A percentile compares a stretch with the other conserved stretches of the same genome.
phyloP scores from a whole-genome alignment of 2,329 filamentous ascomycete genomes.

The Fusarium sororula region DNA sequence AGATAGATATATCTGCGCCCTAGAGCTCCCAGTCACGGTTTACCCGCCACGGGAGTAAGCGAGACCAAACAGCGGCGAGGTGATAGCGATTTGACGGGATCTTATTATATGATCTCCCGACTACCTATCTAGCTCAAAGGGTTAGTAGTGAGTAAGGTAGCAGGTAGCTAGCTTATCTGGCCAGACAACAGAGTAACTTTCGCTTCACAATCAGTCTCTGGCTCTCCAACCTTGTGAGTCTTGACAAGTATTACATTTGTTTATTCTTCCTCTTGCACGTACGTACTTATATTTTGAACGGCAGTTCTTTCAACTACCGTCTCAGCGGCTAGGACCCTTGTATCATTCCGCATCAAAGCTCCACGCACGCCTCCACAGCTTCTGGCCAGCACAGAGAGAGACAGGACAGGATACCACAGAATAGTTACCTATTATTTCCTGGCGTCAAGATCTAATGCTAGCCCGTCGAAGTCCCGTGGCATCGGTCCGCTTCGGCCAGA shows the following conservation, averaged over 20 bases:
- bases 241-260: no score
- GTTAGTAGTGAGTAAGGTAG: not conserved
- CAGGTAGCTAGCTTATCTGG: not conserved
- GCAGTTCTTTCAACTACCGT: constrained; percentile 17
- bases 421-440: not conserved
- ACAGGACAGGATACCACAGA: not conserved
- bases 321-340: constrained; percentile 4
- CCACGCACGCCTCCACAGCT: constrained; percentile 26
- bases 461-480: constrained; percentile 33
- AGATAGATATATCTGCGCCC: not conserved
- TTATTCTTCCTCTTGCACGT: not conserved
- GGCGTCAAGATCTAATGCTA: constrained; percentile 25
- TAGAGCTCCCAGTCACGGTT: not conserved
- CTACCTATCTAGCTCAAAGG: not conserved
- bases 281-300: not conserved
- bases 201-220: not conserved
- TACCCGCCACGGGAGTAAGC: constrained; percentile 5
- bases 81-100: not conserved
- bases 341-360: constrained; percentile 14
- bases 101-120: constrained; percentile 6
- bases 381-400: not conserved
- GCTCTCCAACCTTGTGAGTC: not conserved
- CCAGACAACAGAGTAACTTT: constrained; percentile 10
- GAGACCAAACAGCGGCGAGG: constrained; percentile 2
- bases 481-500: constrained; percentile 25